Evolutionary conservation across 768 basidiomycete species (phyloP).

Genomic region (Hygrophorus pudorinus): DNA sequence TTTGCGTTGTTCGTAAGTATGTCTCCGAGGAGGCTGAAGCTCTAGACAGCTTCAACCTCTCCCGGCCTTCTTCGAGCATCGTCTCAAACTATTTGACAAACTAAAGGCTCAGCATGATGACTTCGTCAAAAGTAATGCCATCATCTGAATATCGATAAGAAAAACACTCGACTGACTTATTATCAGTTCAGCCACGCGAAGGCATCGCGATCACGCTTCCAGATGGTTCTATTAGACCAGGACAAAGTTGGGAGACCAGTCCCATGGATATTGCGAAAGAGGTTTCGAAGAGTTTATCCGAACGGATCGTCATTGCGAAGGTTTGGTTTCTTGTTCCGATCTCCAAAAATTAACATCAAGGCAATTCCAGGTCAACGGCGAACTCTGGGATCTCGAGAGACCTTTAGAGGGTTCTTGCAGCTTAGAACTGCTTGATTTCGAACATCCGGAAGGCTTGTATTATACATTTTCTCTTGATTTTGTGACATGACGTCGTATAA

Average conservation of each 20-base stretch:
- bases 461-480: not conserved
- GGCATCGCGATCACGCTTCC: slow-evolving; percentile 78
- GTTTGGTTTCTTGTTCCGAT: slow-evolving; percentile 25
- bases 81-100: slow-evolving; percentile 83
- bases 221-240: slow-evolving; percentile 78
- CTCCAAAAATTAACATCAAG: slow-evolving; percentile 2
- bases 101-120: slow-evolving; percentile 79
- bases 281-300: slow-evolving; percentile 79
- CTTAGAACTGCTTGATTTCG: slow-evolving; percentile 85
- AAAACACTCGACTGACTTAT: slow-evolving; percentile 3
- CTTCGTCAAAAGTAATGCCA: slow-evolving; percentile 54
- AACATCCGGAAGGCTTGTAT: slow-evolving; percentile 69
- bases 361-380: slow-evolving; percentile 57
- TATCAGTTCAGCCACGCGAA: slow-evolving; percentile 66
- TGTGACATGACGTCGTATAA: not conserved
- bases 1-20: slow-evolving; percentile 9
- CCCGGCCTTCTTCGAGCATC: slow-evolving; percentile 82
- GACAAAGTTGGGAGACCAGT: slow-evolving; percentile 88
- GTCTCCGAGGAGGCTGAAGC: not conserved
- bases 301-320: slow-evolving; percentile 89
- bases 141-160: not conserved
- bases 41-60: slow-evolving; percentile 58
- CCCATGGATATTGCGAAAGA: slow-evolving; percentile 88
- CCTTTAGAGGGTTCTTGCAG: slow-evolving; percentile 82
- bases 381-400: slow-evolving; percentile 90